A percentile compares a stretch with the other conserved stretches of the same genome.
Evolutionary conservation across 768 basidiomycete species (phyloP).

Genomic region (Hebeloma cylindrosporum): DNA sequence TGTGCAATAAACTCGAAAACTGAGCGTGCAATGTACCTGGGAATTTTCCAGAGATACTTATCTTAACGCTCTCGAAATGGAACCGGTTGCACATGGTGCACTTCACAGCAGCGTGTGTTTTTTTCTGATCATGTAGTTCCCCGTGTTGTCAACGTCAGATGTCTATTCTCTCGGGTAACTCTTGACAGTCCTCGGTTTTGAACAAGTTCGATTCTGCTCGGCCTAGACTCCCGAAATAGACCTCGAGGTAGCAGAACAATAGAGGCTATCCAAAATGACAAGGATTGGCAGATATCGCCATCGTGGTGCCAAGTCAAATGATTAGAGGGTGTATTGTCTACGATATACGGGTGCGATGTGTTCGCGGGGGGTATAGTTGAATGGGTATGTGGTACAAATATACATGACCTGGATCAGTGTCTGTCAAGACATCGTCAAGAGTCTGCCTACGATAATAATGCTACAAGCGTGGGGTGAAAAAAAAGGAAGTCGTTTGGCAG

Average conservation of each 20-base stretch:
- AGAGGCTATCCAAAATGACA: not conserved
- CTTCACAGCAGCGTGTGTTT: too few relatives aligned
- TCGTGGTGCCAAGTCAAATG: too few relatives aligned
- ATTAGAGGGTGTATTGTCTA: constrained; percentile 9
- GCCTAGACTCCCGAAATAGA: too few relatives aligned
- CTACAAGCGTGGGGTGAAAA: not conserved
- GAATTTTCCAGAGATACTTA: constrained; percentile 3
- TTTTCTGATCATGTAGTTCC: too few relatives aligned
- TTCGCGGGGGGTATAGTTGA: constrained; percentile 3
- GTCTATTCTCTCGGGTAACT: too few relatives aligned
- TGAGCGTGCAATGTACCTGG: constrained; percentile 12
- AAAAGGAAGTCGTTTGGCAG: not conserved
- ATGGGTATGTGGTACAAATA: constrained; percentile 3
- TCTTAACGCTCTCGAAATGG: too few relatives aligned
- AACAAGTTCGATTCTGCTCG: too few relatives aligned
- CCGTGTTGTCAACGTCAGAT: too few relatives aligned
- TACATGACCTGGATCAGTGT: not conserved
- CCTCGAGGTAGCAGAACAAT: constrained; percentile 1
- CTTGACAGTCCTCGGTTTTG: constrained; percentile 3
- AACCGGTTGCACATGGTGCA: constrained; percentile 12
- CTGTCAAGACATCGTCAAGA: constrained; percentile 5
- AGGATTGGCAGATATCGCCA: too few relatives aligned
- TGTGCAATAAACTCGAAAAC: too few relatives aligned
- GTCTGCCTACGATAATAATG: not conserved
- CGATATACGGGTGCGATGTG: constrained; percentile 1